A percentile compares a stretch with the other conserved stretches of the same genome.
Evolutionary conservation across 2,329 filamentous ascomycete species (phyloP).

Genomic region (Aspergillus sp.): DNA sequence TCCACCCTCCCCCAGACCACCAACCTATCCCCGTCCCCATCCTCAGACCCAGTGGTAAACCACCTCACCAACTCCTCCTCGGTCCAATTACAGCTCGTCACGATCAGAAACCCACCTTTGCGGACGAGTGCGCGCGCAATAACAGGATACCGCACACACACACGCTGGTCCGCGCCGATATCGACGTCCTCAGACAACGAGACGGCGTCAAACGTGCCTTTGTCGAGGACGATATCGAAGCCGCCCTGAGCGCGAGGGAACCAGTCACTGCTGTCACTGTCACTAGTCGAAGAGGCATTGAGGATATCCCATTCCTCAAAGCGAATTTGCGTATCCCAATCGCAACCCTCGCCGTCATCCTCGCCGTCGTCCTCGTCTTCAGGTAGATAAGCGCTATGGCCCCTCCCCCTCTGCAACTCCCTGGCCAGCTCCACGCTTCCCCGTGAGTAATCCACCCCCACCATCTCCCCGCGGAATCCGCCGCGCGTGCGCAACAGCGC

Average conservation of each 20-base stretch:
- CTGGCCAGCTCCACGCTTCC: slow-evolving; percentile 66
- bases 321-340: slow-evolving; percentile 23
- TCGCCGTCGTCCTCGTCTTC: slow-evolving; percentile 22
- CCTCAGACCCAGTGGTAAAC: slow-evolving; percentile 51
- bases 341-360: slow-evolving; percentile 1
- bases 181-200: slow-evolving; percentile 48
- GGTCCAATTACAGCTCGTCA: slow-evolving; percentile 98
- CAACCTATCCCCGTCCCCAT: slow-evolving; percentile 36
- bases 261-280: slow-evolving; percentile 21
- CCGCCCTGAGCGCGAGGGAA: slow-evolving; percentile 42
- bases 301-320: slow-evolving; percentile 62
- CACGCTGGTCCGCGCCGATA: slow-evolving; percentile 38
- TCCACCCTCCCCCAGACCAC: slow-evolving; percentile 59
- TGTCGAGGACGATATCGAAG: slow-evolving; percentile 92
- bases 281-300: slow-evolving; percentile 15
- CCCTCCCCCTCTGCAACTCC: slow-evolving; percentile 45
- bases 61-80: slow-evolving; percentile 73
- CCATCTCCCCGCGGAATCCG: slow-evolving; percentile 58
- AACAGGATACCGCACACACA: slow-evolving; percentile 67
- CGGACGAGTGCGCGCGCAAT: slow-evolving; percentile 62
- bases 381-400: slow-evolving; percentile 27
- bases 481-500: slow-evolving; percentile 63
- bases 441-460: slow-evolving; percentile 82
- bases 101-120: slow-evolving; percentile 63
- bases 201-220: slow-evolving; percentile 95